Evolutionary conservation across 371 early-diverging fungal genomes (phyloP).

Genomic region (Nematocida ausubeli): DNA sequence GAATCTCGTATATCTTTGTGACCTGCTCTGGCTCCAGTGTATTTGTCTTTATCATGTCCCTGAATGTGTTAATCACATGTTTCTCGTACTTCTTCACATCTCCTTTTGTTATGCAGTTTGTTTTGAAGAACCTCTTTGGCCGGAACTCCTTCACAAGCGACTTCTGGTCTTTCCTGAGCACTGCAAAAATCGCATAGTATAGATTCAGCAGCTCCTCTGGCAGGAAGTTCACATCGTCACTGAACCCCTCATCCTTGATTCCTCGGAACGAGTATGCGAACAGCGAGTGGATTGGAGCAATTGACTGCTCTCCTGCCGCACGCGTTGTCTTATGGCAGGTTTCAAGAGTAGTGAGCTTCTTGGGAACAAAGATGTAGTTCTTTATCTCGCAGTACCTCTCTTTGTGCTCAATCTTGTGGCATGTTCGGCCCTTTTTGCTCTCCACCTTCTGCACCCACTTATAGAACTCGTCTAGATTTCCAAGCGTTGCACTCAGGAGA

Average conservation of each 20-base stretch:
- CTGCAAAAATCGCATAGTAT: conserved; percentile 64
- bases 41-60: conserved; percentile 60
- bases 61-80: conserved; percentile 60
- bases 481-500: conserved; percentile 70
- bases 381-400: conserved; percentile 68
- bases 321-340: conserved; percentile 47
- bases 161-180: conserved; percentile 60
- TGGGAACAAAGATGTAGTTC: conserved; percentile 59
- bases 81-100: conserved; percentile 65
- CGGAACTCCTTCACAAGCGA: conserved; percentile 57
- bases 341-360: conserved; percentile 13
- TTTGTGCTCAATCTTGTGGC: conserved; percentile 61
- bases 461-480: conserved; percentile 69
- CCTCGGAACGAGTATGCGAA: conserved; percentile 66
- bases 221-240: conserved; percentile 67
- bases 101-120: conserved; percentile 65
- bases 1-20: conserved; percentile 62
- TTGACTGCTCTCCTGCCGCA: conserved; percentile 28
- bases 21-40: conserved; percentile 60
- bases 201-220: conserved; percentile 68
- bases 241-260: conserved; percentile 66
- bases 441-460: conserved; percentile 65
- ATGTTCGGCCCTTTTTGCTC: conserved; percentile 59
- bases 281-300: conserved; percentile 64
- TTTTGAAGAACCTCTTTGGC: conserved; percentile 67